Percentiles rank a stretch among this genome's conserved stretches.
Evolutionary conservation across 2,329 filamentous ascomycete species (phyloP).

Genomic region (Colletotrichum higginsianum): DNA sequence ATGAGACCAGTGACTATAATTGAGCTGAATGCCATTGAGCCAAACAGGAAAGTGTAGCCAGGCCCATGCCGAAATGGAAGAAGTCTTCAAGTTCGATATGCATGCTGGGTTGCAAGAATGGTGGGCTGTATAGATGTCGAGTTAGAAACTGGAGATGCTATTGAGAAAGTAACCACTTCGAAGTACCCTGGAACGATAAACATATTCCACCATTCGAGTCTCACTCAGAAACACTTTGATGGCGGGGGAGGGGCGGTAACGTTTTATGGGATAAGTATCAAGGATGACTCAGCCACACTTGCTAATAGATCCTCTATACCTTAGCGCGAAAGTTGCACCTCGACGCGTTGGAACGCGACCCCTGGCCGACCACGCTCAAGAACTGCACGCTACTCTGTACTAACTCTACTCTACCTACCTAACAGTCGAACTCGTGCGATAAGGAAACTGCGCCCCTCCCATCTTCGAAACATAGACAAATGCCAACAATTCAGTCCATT

Average conservation of each 20-base stretch:
- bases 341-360: conserved; percentile 26
- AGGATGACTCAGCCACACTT: conserved; percentile 21
- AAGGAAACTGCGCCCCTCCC: conserved; percentile 18
- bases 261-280: neutral
- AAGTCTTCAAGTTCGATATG: neutral
- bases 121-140: too few species aligned
- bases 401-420: too few species aligned
- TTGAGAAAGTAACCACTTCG: neutral
- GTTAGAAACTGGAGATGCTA: neutral
- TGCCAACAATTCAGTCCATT: conserved; percentile 43
- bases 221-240: neutral
- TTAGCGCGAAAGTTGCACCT: conserved; percentile 26
- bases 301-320: conserved; percentile 9
- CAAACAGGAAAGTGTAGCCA: neutral
- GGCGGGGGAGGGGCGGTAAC: too few species aligned
- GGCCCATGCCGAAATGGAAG: neutral
- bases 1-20: conserved; percentile 22
- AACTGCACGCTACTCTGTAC: neutral
- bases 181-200: too few species aligned
- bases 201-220: too few species aligned
- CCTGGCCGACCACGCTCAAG: conserved; percentile 4
- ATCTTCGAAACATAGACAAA: conserved; percentile 12
- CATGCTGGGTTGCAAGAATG: neutral
- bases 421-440: conserved; percentile 21
- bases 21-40: conserved; percentile 13